Conservation (phyloP, 2,329 filamentous ascomycete genomes). For the Arthrobotrys conoides region DNA sequence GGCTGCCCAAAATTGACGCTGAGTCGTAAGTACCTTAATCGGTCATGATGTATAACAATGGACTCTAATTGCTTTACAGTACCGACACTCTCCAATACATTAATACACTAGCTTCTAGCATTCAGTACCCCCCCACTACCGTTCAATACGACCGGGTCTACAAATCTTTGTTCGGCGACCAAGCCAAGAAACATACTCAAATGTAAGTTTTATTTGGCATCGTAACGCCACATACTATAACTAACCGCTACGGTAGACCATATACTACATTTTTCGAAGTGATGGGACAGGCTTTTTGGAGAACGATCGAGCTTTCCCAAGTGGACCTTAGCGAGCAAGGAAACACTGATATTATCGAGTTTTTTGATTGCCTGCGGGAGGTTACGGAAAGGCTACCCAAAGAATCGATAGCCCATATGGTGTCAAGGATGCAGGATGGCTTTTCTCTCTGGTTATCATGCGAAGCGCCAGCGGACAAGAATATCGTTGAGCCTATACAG, state of each 20-base stretch:
- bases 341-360: slow-evolving; percentile 38
- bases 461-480: slow-evolving; percentile 35
- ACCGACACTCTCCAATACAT: slow-evolving; percentile 49
- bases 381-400: slow-evolving; percentile 36
- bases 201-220: slow-evolving; percentile 29
- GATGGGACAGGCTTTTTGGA: slow-evolving; percentile 49
- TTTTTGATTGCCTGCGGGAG: slow-evolving; percentile 40
- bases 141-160: slow-evolving; percentile 54
- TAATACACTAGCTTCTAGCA: slow-evolving; percentile 16
- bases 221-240: neutral
- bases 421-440: slow-evolving; percentile 43
- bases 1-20: slow-evolving; percentile 49
- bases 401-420: slow-evolving; percentile 41
- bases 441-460: slow-evolving; percentile 53
- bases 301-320: slow-evolving; percentile 50
- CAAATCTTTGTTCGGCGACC: slow-evolving; percentile 50
- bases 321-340: slow-evolving; percentile 33
- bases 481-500: slow-evolving; percentile 29
- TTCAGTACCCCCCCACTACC: slow-evolving; percentile 37
- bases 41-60: neutral
- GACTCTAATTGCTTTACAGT: slow-evolving; percentile 11
- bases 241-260: slow-evolving; percentile 29
- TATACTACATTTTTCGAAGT: slow-evolving; percentile 48
- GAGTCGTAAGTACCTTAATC: slow-evolving; percentile 42
- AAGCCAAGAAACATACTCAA: slow-evolving; percentile 37